Evolutionary conservation across 2,329 filamentous ascomycete species (phyloP), one percentile per base, ranked within the genome.

Genomic region (Davidsoniella virescens): DNA sequence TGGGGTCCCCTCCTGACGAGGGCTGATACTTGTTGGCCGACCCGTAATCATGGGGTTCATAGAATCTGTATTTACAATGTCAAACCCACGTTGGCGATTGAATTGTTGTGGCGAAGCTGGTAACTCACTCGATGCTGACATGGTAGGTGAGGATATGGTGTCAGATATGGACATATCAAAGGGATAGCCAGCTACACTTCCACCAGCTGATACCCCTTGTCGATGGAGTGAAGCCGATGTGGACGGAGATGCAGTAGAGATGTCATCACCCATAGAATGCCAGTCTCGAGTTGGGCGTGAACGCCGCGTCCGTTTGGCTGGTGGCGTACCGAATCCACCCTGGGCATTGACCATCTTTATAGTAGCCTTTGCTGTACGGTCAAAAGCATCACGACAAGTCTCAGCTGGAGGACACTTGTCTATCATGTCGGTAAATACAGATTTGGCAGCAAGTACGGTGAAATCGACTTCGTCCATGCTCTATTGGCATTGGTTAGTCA

Each of bases 381-480:
- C 86, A 61, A 96, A 95, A 1, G 92, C 88, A 62, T 96, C 88
- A 12, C 87, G 80, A 63, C 90, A 96, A 9, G 88, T 87, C 69
- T 95, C 88, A 29, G 90, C 90, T 0, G 90, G 90, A 0, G 90
- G 88, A 57, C 92, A 96, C 63, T 94, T 94, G 57, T 93, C 85
- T 56, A 93, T 88, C 55, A 96, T 72, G 60, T 95, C 92, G 4
- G 80, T 82, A 41, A 96, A 80, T 7, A 96, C 87, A 1, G 90
- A 95, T 45, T 87, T 95, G 18, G 88, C 90, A 7, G 88, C 87
- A 45, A 95, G 71, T 7, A 96, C 85, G 0, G 90, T 96, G 59
- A 94, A 94, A 62, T 96, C 90, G n/a, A 96, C 87, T 62, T 96
- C 90, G 59, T 96, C 88, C 67, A 94, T 83, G 6, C 83, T 85